Evolutionary conservation across 495 filamentous ascomycete genomes (phyloP), one percentile per base, ranked within the genome.

Genomic region (Rhypophila decipiens): DNA sequence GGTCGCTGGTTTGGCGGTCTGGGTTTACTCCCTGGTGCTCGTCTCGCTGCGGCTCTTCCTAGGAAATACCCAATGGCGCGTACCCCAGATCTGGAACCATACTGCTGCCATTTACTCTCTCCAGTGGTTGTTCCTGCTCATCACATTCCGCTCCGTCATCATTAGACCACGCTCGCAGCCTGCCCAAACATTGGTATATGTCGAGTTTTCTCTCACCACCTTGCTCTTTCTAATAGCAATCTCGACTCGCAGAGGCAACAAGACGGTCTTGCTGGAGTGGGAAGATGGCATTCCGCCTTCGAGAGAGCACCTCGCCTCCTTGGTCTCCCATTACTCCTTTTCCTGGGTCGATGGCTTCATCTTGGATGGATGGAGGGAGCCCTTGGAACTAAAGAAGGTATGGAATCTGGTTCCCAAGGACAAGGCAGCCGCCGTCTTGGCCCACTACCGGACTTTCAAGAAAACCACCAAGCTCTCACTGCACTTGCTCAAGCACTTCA

Each of bases 361-460:
- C 39, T 85, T 82, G 79, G 80, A 87, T 54, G 94, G 93, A n/a
- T 99, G 88, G 67, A 83, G 76, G 55, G 87, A 93, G 57, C 81
- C 90, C 0, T 74, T 93, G 29, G 87, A 88, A 53, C 72, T 96
- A 18, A 62, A 79, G 18, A 82, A 90, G 60, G 86, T 99, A 17
- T 97, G 94, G 94, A 96, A 96, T 59, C 65, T 97, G 55, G 72
- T 85, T 12, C 78, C 88, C 17, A 87, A 83, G 51, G 90, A 97
- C 63, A 94, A 96, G 62, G 88, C 93, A 24, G 83, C 83, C 38
- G 67, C 71, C 1, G 76, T 96, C 23, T 69, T 96, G 31, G 76
- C 82, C 46, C 79, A 89, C 47, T 99, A 94, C 61, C 81, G 90
- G 39, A 87, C 89, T 31, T 55, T 84, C 44, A 87, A 88, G 63